phyloP scores from a whole-genome alignment of 805 yeast genomes.

The Nakazawaea ernobii region DNA sequence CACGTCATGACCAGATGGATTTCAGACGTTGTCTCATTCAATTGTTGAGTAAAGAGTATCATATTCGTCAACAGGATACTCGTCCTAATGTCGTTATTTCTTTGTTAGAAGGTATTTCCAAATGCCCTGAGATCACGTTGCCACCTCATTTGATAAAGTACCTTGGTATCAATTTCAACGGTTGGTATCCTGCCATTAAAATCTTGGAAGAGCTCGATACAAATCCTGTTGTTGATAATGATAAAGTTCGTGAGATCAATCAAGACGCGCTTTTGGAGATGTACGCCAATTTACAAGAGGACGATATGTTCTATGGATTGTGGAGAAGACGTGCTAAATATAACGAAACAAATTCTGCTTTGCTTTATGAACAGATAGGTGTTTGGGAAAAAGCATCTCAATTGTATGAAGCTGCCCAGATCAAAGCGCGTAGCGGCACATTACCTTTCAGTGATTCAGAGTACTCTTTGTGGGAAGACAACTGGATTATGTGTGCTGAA shows the following conservation, averaged over 20 bases:
- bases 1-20: constrained; percentile 75
- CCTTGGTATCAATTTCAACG: constrained; percentile 77
- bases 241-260: constrained; percentile 74
- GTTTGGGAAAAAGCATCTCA: constrained; percentile 93
- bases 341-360: constrained; percentile 85
- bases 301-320: constrained; percentile 94
- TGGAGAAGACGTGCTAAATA: constrained; percentile 98
- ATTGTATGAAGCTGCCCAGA: constrained; percentile 92
- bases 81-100: constrained; percentile 86
- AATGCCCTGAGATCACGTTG: constrained; percentile 64
- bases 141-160: constrained; percentile 95
- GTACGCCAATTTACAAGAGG: constrained; percentile 84
- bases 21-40: constrained; percentile 77
- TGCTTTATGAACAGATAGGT: constrained; percentile 93
- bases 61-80: constrained; percentile 80
- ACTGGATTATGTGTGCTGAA: constrained; percentile 96
- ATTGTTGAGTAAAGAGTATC: constrained; percentile 84
- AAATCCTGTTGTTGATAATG: constrained; percentile 57
- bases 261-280: constrained; percentile 88
- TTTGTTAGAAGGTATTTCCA: constrained; percentile 75
- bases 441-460: constrained; percentile 94
- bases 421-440: constrained; percentile 92
- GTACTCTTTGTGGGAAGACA: constrained; percentile 96
- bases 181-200: constrained; percentile 87
- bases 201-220: constrained; percentile 70